A percentile compares a stretch with the other conserved stretches of the same genome.
These are phyloP conservation scores for Leersia perrieri DNA, from an alignment of 176 grass and related monocot species.

Conservation along the genomic window DNA sequence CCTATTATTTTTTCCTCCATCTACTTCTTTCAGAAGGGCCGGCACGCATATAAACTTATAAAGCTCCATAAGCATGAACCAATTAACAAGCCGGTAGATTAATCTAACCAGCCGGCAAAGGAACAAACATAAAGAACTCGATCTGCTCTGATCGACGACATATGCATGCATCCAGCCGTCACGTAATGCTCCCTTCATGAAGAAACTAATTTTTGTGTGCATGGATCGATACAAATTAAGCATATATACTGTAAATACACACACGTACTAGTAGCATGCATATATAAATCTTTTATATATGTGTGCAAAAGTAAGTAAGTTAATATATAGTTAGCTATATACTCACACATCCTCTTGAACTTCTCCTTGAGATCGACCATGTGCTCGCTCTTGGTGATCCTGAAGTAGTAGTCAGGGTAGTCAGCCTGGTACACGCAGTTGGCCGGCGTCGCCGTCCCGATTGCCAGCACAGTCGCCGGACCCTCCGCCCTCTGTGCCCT, in stretches of 20 bases:
- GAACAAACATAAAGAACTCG: background rate
- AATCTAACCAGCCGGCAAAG: too few relatives aligned
- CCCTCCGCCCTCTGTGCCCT: conserved; percentile 70
- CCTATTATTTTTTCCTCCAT: background rate
- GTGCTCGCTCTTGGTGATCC: conserved; percentile 92
- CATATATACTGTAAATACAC: too few relatives aligned
- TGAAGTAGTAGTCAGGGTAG: conserved; percentile 96
- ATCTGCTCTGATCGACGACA: background rate
- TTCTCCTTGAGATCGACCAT: conserved; percentile 93
- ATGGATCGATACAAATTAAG: too few relatives aligned
- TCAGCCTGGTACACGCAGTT: conserved; percentile 86
- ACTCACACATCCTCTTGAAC: conserved; percentile 94
- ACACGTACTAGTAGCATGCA: too few relatives aligned
- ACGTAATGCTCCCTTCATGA: background rate
- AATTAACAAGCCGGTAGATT: too few relatives aligned
- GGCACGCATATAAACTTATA: too few relatives aligned
- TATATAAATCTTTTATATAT: too few relatives aligned
- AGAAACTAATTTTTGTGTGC: too few relatives aligned
- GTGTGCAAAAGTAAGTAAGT: background rate
- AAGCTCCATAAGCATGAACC: too few relatives aligned
- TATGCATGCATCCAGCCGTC: background rate
- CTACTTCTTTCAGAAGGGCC: background rate
- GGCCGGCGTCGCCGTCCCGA: conserved; percentile 78
- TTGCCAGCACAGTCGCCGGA: conserved; percentile 71
- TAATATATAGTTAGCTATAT: background rate